phyloP scores from a whole-genome alignment of 139 green algal species.

The Micromonas pusilla region DNA sequence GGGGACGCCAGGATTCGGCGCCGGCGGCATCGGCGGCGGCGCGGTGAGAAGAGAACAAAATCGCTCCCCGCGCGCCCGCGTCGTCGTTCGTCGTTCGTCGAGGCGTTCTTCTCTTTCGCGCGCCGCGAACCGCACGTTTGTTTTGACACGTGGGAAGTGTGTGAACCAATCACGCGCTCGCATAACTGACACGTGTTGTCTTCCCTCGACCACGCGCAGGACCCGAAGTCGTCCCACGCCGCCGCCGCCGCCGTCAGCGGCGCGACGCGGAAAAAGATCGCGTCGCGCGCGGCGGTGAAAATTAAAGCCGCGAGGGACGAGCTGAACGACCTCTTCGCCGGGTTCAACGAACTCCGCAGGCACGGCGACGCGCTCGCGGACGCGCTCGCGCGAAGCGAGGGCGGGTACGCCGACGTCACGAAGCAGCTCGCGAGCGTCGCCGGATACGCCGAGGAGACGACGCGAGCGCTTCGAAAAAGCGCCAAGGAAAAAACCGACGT shows the following conservation, averaged over 20 bases:
- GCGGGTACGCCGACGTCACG: background rate
- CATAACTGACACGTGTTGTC: too few relatives aligned
- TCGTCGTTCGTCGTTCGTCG: too few relatives aligned
- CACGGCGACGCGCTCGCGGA: background rate
- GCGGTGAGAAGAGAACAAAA: too few relatives aligned
- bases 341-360: background rate
- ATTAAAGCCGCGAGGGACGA: background rate
- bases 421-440: background rate
- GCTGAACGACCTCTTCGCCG: background rate
- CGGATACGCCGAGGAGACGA: background rate
- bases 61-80: too few relatives aligned
- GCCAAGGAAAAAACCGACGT: background rate
- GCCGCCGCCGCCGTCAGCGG: background rate
- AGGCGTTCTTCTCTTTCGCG: too few relatives aligned
- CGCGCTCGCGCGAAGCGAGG: background rate
- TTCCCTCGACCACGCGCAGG: too few relatives aligned
- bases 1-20: too few relatives aligned
- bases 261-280: background rate
- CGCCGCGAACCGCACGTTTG: too few relatives aligned
- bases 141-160: too few relatives aligned
- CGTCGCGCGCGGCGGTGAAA: background rate
- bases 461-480: background rate
- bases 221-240: too few relatives aligned
- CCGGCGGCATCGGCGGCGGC: too few relatives aligned
- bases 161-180: too few relatives aligned